Base-by-base conservation (phyloP, 176 grass and related monocot genomes). In the Typha latifolia region DNA sequence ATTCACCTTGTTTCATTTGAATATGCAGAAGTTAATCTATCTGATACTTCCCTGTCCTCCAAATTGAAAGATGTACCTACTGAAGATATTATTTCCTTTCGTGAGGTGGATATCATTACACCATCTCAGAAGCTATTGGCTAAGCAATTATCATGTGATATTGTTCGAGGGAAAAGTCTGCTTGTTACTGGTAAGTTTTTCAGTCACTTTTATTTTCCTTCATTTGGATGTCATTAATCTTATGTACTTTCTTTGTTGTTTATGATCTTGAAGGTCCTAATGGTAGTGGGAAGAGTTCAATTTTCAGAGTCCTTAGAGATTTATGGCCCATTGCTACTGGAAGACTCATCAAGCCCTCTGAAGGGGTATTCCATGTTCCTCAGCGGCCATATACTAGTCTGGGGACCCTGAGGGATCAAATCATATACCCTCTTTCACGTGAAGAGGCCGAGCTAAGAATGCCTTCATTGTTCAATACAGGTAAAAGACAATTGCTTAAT, bases 381-480 rank as follows among this genome's bases (percentile, higher is more conserved):
- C 94, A 99, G 75, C 80, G 85, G 47, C 94, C 89, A 75, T 92
- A 97, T 89, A 99, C 94, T 66, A 82, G 94, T 80, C 22, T 99
- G n/a, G 89, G 94, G 68, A 97, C 94, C 49, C 75, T 97, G 61
- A 75, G 94, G 31, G 94, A 97, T 73, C 94, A 97, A 62, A 82
- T 97, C 69, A 97, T 92, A 78, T 97, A 97, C 76, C 94, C 89
- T 71, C 73, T 97, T 22, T 97, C 89, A 50, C 80, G 78, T 66
- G 83, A 97, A 69, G 89, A 92, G 49, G 89, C 89, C 20, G 85
- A 82, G 66, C 67, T 66, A 19, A 87, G 70, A 66, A 72, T 97
- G 66, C 66, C 72, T 67, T 75, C 80, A 14, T 63, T 84, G 72
- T 55, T 66, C 22, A 74, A 69, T 61, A 15, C 67, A 82, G 67